Conservation (phyloP, 1,139 yeast species). For the Spencermartinsiella ligniputridi region DNA sequence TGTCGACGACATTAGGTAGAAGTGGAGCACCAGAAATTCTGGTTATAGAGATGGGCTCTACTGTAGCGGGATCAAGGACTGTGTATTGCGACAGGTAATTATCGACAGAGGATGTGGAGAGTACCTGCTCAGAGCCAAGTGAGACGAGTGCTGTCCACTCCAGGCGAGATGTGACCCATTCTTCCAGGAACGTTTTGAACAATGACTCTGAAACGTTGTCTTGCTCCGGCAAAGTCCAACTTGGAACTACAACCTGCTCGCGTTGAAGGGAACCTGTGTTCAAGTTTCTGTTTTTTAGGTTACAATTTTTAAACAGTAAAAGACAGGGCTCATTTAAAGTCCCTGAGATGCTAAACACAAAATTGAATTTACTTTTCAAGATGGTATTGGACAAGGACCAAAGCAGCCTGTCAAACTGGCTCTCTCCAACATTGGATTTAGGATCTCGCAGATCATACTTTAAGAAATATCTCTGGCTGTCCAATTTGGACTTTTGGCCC, state of each 20-base stretch:
- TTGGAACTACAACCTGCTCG: background rate
- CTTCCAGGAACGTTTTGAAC: conserved; percentile 14
- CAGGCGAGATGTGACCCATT: conserved; percentile 28
- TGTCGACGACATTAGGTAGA: conserved; percentile 14
- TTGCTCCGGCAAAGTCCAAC: background rate
- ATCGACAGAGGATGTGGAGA: conserved; percentile 20
- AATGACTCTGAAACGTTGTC: background rate
- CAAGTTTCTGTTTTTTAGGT: background rate
- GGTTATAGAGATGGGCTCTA: background rate
- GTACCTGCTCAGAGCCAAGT: conserved; percentile 20
- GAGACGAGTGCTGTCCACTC: conserved; percentile 33
- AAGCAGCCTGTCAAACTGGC: conserved; percentile 32
- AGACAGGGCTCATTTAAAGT: background rate
- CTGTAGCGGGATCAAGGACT: conserved; percentile 16
- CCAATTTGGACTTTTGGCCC: conserved; percentile 23
- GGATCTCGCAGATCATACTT: conserved; percentile 19
- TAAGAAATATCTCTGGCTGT: conserved; percentile 12
- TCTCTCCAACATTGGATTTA: conserved; percentile 17
- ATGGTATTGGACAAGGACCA: conserved; percentile 38
- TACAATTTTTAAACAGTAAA: background rate
- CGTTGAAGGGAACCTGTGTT: too few species aligned
- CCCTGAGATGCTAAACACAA: background rate
- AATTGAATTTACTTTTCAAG: background rate
- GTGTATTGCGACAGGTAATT: conserved; percentile 23
- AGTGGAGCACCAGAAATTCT: conserved; percentile 1